These are phyloP conservation scores for Epithemia pelagica DNA, from an alignment of 108 stramenopile species.

Conservation along the genomic window DNA sequence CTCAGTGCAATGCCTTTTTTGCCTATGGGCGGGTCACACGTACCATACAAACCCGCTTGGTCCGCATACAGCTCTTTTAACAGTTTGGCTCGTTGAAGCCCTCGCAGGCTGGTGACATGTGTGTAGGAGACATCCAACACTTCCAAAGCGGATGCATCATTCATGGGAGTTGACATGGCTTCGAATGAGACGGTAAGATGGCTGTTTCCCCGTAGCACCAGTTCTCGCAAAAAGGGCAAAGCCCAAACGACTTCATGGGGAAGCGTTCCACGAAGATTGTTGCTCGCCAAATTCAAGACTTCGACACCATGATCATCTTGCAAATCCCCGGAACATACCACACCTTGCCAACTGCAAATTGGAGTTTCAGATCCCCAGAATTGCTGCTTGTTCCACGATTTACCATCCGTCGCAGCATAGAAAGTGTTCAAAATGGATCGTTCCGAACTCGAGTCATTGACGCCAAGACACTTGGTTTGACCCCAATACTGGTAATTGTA, in stretches of 20 bases:
- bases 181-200: not conserved
- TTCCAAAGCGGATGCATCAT: slow-evolving; percentile 1
- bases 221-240: slow-evolving; percentile 1
- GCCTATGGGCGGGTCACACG: too few relatives aligned
- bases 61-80: slow-evolving; percentile 3
- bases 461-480: not conserved
- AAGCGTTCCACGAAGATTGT: slow-evolving; percentile 20
- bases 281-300: slow-evolving; percentile 28
- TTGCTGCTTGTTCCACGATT: slow-evolving; percentile 8
- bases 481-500: not conserved
- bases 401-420: slow-evolving; percentile 17
- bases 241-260: slow-evolving; percentile 15
- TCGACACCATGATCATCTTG: slow-evolving; percentile 16
- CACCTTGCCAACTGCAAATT: slow-evolving; percentile 30
- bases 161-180: not conserved
- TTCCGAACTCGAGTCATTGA: slow-evolving; percentile 4
- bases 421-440: slow-evolving; percentile 12
- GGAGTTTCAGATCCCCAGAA: slow-evolving; percentile 15
- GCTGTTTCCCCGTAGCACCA: not conserved
- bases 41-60: not conserved
- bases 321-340: slow-evolving; percentile 28
- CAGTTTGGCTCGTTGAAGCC: not conserved
- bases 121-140: not conserved
- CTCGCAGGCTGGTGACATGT: not conserved
- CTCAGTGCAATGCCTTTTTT: too few relatives aligned